Evolutionary conservation across 306 rosid genomes (phyloP).

Genomic region (Herpetospermum pedunculosum): DNA sequence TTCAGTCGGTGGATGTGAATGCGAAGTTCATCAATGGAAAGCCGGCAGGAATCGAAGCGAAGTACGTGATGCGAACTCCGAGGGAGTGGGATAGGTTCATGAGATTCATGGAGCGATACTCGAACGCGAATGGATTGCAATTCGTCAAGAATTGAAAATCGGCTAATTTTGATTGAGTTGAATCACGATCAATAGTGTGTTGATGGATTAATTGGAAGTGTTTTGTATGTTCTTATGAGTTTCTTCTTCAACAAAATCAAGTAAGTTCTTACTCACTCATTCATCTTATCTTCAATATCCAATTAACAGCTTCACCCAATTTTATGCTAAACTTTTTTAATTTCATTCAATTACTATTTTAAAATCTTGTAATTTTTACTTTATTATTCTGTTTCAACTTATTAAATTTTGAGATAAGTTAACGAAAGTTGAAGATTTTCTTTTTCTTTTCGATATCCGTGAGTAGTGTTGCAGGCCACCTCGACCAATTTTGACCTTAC

Average conservation of each 20-base stretch:
- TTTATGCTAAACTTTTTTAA: too few species aligned
- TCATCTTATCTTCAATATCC: too few species aligned
- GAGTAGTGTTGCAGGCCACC: too few species aligned
- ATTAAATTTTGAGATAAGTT: too few species aligned
- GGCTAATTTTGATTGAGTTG: too few species aligned
- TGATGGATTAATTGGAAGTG: not conserved
- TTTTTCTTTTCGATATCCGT: too few species aligned
- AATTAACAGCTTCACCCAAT: too few species aligned
- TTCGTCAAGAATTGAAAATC: conserved; percentile 57
- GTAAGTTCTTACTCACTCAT: not conserved
- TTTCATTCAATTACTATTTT: too few species aligned
- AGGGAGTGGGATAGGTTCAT: conserved; percentile 96
- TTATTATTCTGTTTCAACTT: too few species aligned
- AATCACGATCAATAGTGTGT: not conserved
- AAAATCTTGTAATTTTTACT: too few species aligned
- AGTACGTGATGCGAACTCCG: conserved; percentile 72
- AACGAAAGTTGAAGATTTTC: too few species aligned
- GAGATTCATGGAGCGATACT: conserved; percentile 99
- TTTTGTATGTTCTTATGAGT: not conserved
- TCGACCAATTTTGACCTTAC: too few species aligned
- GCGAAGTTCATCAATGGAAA: conserved; percentile 91
- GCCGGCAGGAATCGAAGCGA: conserved; percentile 88
- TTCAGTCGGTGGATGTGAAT: conserved; percentile 86
- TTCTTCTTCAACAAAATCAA: not conserved
- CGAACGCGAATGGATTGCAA: conserved; percentile 70